Evolutionary conservation across 2,329 filamentous ascomycete species (phyloP).

Genomic region (Ophiostoma australiae): DNA sequence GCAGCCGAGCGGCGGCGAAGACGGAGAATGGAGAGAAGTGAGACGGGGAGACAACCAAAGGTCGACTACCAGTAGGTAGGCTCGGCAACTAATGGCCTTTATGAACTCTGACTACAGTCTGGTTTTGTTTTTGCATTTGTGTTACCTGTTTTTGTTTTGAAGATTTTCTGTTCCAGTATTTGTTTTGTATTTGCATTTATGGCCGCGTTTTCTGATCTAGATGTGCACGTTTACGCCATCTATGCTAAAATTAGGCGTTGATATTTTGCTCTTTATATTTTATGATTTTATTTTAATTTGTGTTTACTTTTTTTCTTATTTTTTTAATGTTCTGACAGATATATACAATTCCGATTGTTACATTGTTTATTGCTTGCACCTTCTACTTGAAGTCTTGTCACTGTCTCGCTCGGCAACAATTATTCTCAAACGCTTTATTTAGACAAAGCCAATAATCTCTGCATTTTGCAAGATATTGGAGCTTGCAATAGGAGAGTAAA

Average conservation of each 20-base stretch:
- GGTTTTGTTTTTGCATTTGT: neutral
- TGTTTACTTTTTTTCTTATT: neutral
- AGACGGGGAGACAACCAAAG: slow-evolving; percentile 33
- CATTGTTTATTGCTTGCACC: too few species aligned
- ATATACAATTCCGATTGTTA: too few species aligned
- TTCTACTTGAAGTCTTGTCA: too few species aligned
- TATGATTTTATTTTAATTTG: neutral
- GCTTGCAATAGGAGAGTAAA: neutral
- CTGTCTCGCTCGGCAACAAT: too few species aligned
- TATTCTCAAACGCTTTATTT: too few species aligned
- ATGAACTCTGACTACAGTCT: neutral
- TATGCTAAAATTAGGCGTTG: slow-evolving; percentile 4
- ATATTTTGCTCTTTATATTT: neutral
- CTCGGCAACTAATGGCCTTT: neutral
- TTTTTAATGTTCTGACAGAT: neutral
- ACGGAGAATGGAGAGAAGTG: slow-evolving; percentile 51
- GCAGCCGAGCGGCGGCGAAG: slow-evolving; percentile 51
- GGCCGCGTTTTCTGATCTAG: neutral
- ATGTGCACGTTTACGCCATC: neutral
- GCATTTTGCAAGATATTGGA: too few species aligned
- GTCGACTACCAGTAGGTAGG: slow-evolving; percentile 28
- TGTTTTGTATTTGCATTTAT: neutral
- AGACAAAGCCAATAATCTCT: too few species aligned
- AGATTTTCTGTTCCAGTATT: neutral
- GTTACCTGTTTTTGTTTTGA: slow-evolving; percentile 9